Base-by-base conservation (phyloP, 805 yeast species). In the Saccharomycopsis synnaedendra region DNA sequence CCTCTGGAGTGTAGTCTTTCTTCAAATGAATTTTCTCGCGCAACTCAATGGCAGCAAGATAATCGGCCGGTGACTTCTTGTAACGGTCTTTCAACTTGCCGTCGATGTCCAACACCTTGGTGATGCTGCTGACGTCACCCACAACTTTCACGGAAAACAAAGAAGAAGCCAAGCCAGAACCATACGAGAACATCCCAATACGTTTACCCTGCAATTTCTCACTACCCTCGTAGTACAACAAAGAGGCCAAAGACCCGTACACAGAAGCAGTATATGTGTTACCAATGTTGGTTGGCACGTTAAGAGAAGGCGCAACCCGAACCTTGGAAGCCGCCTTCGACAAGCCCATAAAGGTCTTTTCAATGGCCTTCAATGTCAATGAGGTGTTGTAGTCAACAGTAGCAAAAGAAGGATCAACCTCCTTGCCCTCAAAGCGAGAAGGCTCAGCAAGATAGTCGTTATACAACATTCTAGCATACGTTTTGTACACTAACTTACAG, bases 251-350 rank as follows among this genome's bases (percentile, higher is more conserved):
- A 5, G 96, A 77, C 35, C 95, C 81, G 76, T 85, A 93, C 43
- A 87, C 80, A 35, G 96, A 85, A 55, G 89, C 97, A 41, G 97
- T 86, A 76, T 93, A 93, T 85, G 89, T 84, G 76, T 93, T 93
- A 69, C 99, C 99, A 54, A 95, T 87, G 69, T 90, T 90, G 54
- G 97, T 90, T 62, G 97, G 90, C 41, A 88, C 87, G 57, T 69
- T 72, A 65, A 93, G 72, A 19, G 95, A 80, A 35, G 96, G 93
- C 45, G 71, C 71, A 50, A 93, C 87, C 65, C 86, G 78, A 60
- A 72, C 75, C 54, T 76, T 75, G 53, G 78, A 71, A 54, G 71
- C 67, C 52, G 75, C 80, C 73, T 88, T 86, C 50, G 86, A 73
- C 54, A 79, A 66, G n/a, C 74, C 79, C 57, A 89, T 75, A 67